These are phyloP conservation scores for Lumnitzera littorea DNA, from an alignment of 345 rosid genomes.

Conservation along the genomic window DNA sequence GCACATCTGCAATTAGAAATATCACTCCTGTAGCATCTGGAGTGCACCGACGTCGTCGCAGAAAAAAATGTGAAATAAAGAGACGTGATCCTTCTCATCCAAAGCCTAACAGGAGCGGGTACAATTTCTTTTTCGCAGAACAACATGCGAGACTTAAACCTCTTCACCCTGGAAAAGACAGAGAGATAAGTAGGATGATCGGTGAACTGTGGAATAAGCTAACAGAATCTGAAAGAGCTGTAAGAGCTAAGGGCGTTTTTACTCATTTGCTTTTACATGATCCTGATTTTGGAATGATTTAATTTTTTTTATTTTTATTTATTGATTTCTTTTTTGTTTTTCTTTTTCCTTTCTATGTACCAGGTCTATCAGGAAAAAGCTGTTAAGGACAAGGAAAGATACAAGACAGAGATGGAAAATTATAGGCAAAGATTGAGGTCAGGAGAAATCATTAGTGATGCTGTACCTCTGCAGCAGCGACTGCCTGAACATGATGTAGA, in stretches of 20 bases:
- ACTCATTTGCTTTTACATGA: too few relatives aligned
- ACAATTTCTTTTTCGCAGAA: conserved; percentile 93
- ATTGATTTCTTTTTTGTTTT: not conserved
- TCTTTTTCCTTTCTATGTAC: too few relatives aligned
- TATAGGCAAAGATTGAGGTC: conserved; percentile 63
- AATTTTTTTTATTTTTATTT: not conserved
- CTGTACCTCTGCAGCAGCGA: conserved; percentile 66
- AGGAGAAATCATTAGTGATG: conserved; percentile 52
- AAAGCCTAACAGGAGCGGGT: conserved; percentile 87
- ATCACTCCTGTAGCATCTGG: conserved; percentile 22
- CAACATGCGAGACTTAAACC: conserved; percentile 92
- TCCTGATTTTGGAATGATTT: too few relatives aligned
- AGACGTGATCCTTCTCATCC: conserved; percentile 96
- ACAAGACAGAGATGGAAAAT: conserved; percentile 76
- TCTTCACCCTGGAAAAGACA: conserved; percentile 87
- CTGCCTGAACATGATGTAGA: conserved; percentile 42
- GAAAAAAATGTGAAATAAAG: conserved; percentile 83
- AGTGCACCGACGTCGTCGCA: conserved; percentile 64
- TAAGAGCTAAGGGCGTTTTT: conserved; percentile 20
- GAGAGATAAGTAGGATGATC: conserved; percentile 89
- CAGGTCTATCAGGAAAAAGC: conserved; percentile 87
- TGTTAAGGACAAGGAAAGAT: conserved; percentile 77
- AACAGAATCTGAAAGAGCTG: conserved; percentile 51
- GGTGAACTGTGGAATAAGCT: conserved; percentile 91
- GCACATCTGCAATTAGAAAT: conserved; percentile 19